Evolutionary conservation across 495 filamentous ascomycete species (phyloP), one percentile per base, ranked within the genome.

Genomic region (Elaphomyces granulatus): DNA sequence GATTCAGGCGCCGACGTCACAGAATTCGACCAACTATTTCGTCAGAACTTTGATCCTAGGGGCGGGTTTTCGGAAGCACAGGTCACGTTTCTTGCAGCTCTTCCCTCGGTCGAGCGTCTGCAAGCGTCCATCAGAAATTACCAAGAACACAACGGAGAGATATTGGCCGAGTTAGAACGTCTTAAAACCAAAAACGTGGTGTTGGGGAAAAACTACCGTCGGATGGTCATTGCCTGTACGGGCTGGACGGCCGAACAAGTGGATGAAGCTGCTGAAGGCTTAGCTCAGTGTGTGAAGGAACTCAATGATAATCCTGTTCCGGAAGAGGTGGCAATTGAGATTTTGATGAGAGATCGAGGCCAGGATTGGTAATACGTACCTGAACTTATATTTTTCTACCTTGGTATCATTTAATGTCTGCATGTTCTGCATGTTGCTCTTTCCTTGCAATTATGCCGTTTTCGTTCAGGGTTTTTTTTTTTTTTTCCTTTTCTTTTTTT

Each of bases 221-320:
- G 64, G 28, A 62, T 68, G 53, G 64, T 68, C 37, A 68, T 68
- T 61, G 62, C 64, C 30, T 68, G 64, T 40, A 68, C 64, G 1
- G 55, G 53, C 3, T 68, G 61, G 61, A 54, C 55, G 7, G 62
- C 62, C 3, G 64, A 68, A 15, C 56, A 68, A 41, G 64, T 64
- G 21, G 64, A 68, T 32, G 62, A 68, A 37, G 62, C 64, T 23
- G 64, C 61, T 14, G 64, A 68, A 17, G 64, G 64, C 0, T 47
- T 68, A 37, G 64, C 62, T 14, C 60, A 63, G 37, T 66, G 62
- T 38, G 61, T 68, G 40, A 64, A 60, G 35, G 64, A 68, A n/a
- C 42, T 68, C 23, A 68, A 68, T 32, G 64, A 68, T 17, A 61
- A 68, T 36, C 64, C 64, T 4, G 59, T 68, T 14, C 60, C 64